Percentiles rank a stretch among this genome's conserved stretches.
Conservation (phyloP, 1,284 basidiomycete species). For the Ceratobasidium sp. region DNA sequence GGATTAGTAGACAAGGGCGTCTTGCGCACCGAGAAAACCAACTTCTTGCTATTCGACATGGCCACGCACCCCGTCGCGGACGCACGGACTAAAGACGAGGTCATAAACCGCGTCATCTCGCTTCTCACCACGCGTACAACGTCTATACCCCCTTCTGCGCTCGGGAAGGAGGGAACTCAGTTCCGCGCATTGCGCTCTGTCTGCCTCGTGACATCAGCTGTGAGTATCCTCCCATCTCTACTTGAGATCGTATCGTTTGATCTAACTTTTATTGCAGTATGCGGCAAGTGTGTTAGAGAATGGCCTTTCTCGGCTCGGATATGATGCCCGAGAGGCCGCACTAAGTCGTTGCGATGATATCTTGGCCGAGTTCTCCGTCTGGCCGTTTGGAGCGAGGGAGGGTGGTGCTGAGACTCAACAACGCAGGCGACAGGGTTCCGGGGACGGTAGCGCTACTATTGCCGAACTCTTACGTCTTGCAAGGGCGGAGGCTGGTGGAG, state of each 20-base stretch:
- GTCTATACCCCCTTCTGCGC: slow-evolving; percentile 76
- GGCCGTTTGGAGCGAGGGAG: slow-evolving; percentile 78
- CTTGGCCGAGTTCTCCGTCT: slow-evolving; percentile 85
- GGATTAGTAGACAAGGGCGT: slow-evolving; percentile 97
- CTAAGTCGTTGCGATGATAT: slow-evolving; percentile 93
- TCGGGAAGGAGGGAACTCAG: slow-evolving; percentile 78
- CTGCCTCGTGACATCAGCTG: slow-evolving; percentile 79
- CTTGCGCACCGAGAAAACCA: slow-evolving; percentile 95
- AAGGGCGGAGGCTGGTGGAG: slow-evolving; percentile 71
- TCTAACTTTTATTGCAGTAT: slow-evolving; percentile 60
- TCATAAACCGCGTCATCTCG: slow-evolving; percentile 78
- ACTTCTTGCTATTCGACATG: slow-evolving; percentile 98
- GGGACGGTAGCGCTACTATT: slow-evolving; percentile 67
- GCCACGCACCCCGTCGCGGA: slow-evolving; percentile 96
- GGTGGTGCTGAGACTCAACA: slow-evolving; percentile 53
- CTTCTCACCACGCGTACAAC: slow-evolving; percentile 86
- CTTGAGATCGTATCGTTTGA: slow-evolving; percentile 39
- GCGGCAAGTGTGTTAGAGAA: slow-evolving; percentile 96
- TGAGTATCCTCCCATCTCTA: slow-evolving; percentile 51
- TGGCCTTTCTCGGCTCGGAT: slow-evolving; percentile 84
- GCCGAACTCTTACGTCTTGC: slow-evolving; percentile 83
- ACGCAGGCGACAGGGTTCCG: slow-evolving; percentile 57
- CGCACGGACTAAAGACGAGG: slow-evolving; percentile 85
- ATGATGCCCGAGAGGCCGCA: slow-evolving; percentile 90
- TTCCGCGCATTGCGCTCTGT: slow-evolving; percentile 84